phyloP scores from a whole-genome alignment of 495 filamentous ascomycete species.

The Pyrenula massariospora region DNA sequence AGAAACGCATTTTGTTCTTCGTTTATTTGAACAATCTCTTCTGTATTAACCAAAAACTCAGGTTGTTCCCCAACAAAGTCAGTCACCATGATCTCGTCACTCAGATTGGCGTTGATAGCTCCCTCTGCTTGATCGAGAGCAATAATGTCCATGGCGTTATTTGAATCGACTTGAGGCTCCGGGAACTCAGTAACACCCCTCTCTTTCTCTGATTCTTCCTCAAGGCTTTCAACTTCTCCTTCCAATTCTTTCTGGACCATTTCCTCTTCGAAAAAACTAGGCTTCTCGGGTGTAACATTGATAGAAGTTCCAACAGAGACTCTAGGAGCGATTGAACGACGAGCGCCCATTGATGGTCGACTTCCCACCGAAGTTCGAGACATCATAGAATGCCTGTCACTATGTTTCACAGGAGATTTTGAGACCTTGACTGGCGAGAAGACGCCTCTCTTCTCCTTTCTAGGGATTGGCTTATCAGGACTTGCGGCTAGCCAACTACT shows the following conservation, averaged over 20 bases:
- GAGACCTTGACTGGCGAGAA: slow-evolving; percentile 24
- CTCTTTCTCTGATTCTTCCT: too few relatives aligned
- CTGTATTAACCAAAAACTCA: background rate
- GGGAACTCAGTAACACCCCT: too few relatives aligned
- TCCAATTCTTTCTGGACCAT: slow-evolving; percentile 28
- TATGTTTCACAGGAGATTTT: slow-evolving; percentile 1
- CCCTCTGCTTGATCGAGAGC: background rate
- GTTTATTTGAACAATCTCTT: background rate
- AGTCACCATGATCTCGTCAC: background rate
- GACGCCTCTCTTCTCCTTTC: slow-evolving; percentile 23
- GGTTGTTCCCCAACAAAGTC: background rate
- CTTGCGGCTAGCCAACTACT: slow-evolving; percentile 46
- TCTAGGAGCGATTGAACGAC: background rate
- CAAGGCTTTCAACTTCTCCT: slow-evolving; percentile 6
- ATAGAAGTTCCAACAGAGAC: background rate
- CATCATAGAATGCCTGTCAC: slow-evolving; percentile 6
- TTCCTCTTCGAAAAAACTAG: slow-evolving; percentile 45
- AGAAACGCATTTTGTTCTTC: background rate
- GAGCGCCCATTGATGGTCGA: slow-evolving; percentile 5
- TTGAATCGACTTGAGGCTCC: too few relatives aligned
- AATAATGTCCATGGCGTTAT: background rate
- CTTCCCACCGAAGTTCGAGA: slow-evolving; percentile 3
- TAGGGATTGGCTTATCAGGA: slow-evolving; percentile 28
- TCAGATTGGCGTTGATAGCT: background rate
- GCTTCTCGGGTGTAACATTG: slow-evolving; percentile 19